Conservation (phyloP, 495 filamentous ascomycete species). For the Penicillium fimorum region DNA sequence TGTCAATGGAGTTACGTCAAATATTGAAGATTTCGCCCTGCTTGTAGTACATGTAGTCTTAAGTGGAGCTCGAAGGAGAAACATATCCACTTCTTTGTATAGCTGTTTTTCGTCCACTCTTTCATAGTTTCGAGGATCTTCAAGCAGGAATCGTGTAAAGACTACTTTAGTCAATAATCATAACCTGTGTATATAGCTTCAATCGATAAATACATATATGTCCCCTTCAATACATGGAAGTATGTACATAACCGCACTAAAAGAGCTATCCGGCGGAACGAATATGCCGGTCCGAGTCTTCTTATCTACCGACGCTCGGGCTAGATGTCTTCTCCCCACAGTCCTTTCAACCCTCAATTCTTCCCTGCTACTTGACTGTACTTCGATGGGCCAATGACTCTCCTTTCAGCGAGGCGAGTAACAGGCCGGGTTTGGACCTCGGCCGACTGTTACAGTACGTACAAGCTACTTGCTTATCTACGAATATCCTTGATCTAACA, state of each 20-base stretch:
- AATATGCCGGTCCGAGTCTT: conserved; percentile 21
- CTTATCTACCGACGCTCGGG: conserved; percentile 35
- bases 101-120: not conserved
- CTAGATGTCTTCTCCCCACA: conserved; percentile 19
- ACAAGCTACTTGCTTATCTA: conserved; percentile 21
- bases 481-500: conserved; percentile 9
- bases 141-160: not conserved
- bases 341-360: conserved; percentile 11
- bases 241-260: not conserved
- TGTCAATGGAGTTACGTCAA: conserved; percentile 2
- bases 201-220: not conserved
- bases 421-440: conserved; percentile 43
- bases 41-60: not conserved
- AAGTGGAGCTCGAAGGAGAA: not conserved
- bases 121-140: not conserved
- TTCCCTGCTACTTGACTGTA: conserved; percentile 9
- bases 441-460: conserved; percentile 40
- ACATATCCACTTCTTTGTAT: not conserved
- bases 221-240: not conserved
- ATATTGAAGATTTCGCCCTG: not conserved
- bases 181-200: not conserved
- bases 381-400: conserved; percentile 44
- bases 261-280: conserved; percentile 12
- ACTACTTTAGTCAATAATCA: not conserved
- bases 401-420: conserved; percentile 42